Percentiles rank a stretch among this genome's conserved stretches.
Evolutionary conservation across 257 asterid genomes (phyloP).

Genomic region (Pogostemon cablin): DNA sequence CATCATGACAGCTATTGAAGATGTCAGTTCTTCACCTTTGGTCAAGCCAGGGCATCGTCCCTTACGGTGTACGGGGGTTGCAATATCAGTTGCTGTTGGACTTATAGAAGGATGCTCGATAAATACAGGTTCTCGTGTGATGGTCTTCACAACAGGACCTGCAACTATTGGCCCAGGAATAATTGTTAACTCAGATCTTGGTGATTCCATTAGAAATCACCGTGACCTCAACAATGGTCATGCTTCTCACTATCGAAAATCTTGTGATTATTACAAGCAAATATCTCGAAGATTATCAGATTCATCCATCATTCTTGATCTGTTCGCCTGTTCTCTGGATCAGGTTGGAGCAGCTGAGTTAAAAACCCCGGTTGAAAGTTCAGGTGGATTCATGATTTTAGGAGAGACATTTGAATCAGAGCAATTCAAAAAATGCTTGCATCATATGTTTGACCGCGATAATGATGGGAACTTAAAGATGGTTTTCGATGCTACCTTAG

Average conservation of each 20-base stretch:
- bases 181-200: slow-evolving; percentile 66
- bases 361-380: slow-evolving; percentile 64
- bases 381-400: slow-evolving; percentile 89
- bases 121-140: slow-evolving; percentile 78
- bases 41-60: slow-evolving; percentile 76
- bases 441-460: slow-evolving; percentile 63
- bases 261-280: slow-evolving; percentile 63
- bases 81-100: slow-evolving; percentile 90
- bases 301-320: slow-evolving; percentile 84
- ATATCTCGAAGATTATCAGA: slow-evolving; percentile 71
- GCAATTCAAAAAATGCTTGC: slow-evolving; percentile 74
- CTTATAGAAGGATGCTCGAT: slow-evolving; percentile 79
- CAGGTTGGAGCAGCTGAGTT: slow-evolving; percentile 97
- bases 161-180: slow-evolving; percentile 90
- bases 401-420: slow-evolving; percentile 85
- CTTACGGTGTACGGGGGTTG: slow-evolving; percentile 76
- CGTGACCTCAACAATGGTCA: slow-evolving; percentile 64
- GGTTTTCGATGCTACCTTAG: slow-evolving; percentile 88
- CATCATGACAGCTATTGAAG: slow-evolving; percentile 82
- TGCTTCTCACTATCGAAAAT: slow-evolving; percentile 57
- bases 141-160: slow-evolving; percentile 96
- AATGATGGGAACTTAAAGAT: slow-evolving; percentile 62
- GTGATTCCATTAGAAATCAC: slow-evolving; percentile 70
- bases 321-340: slow-evolving; percentile 94
- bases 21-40: slow-evolving; percentile 57